Evolutionary conservation across 2,329 filamentous ascomycete genomes (phyloP).

Genomic region (Cryphonectria radicalis): DNA sequence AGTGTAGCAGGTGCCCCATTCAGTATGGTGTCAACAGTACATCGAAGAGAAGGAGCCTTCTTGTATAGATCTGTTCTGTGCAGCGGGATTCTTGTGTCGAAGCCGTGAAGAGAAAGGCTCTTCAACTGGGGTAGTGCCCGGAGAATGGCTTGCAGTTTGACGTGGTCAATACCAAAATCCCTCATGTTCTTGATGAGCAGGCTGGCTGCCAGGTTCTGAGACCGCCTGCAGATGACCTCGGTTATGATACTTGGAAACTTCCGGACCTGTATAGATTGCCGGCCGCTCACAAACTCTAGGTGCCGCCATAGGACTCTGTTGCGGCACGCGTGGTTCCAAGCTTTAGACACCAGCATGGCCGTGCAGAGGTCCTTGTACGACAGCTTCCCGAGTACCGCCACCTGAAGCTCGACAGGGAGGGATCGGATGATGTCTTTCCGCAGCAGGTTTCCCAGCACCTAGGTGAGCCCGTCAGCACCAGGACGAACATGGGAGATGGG

Average conservation of each 20-base stretch:
- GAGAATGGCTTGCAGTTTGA: constrained; percentile 10
- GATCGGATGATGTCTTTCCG: constrained; percentile 18
- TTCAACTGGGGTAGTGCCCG: constrained; percentile 9
- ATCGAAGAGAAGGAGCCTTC: not conserved
- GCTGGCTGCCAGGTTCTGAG: constrained; percentile 11
- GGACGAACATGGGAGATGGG: not conserved
- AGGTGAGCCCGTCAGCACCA: not conserved
- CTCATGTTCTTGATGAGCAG: constrained; percentile 12
- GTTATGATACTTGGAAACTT: not conserved
- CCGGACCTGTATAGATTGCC: too few relatives aligned
- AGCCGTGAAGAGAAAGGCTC: constrained; percentile 8
- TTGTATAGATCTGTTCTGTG: not conserved
- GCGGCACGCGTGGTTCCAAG: constrained; percentile 20
- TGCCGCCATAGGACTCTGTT: constrained; percentile 22
- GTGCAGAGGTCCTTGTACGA: constrained; percentile 16
- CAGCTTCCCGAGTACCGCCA: constrained; percentile 12
- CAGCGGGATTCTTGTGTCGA: not conserved
- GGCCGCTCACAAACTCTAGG: constrained; percentile 4
- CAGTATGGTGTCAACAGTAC: not conserved
- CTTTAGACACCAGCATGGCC: constrained; percentile 24
- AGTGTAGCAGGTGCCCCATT: constrained; percentile 7
- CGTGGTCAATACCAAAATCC: constrained; percentile 14
- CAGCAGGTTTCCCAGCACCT: constrained; percentile 14
- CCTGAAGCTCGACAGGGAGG: constrained; percentile 16
- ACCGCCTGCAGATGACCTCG: constrained; percentile 13